Evolutionary conservation across 306 rosid genomes (phyloP).

Genomic region (Citrullus amarus): DNA sequence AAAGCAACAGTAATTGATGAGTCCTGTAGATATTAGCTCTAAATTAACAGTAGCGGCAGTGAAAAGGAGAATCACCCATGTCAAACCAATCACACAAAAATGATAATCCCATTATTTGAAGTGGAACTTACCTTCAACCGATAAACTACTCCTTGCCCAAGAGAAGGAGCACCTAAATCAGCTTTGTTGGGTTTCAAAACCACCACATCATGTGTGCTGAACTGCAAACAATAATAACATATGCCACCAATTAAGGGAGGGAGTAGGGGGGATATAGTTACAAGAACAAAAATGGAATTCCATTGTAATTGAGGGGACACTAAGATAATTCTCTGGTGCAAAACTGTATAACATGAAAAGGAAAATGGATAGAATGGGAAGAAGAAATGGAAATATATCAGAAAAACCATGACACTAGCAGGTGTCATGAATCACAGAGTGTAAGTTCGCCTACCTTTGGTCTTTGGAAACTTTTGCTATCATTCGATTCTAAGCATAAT

Average conservation of each 20-base stretch:
- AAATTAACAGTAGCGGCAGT: conserved; percentile 17
- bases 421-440: neutral
- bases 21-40: conserved; percentile 44
- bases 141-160: conserved; percentile 96
- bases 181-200: conserved; percentile 89
- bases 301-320: neutral
- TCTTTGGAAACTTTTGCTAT: neutral
- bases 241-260: neutral
- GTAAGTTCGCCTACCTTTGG: neutral
- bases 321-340: neutral
- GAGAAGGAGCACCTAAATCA: conserved; percentile 83
- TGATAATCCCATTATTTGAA: neutral
- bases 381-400: neutral
- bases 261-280: neutral
- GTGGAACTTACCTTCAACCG: conserved; percentile 57
- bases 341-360: neutral
- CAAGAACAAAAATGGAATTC: conserved; percentile 4
- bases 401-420: neutral
- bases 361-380: neutral
- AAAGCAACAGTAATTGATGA: conserved; percentile 90
- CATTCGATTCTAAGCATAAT: neutral
- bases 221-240: conserved; percentile 33
- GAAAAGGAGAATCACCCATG: conserved; percentile 12
- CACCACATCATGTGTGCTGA: conserved; percentile 83
- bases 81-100: conserved; percentile 7